These are phyloP conservation scores for Globisporangium orthogonon DNA, from an alignment of 352 stramenopile species.

Conservation along the genomic window DNA sequence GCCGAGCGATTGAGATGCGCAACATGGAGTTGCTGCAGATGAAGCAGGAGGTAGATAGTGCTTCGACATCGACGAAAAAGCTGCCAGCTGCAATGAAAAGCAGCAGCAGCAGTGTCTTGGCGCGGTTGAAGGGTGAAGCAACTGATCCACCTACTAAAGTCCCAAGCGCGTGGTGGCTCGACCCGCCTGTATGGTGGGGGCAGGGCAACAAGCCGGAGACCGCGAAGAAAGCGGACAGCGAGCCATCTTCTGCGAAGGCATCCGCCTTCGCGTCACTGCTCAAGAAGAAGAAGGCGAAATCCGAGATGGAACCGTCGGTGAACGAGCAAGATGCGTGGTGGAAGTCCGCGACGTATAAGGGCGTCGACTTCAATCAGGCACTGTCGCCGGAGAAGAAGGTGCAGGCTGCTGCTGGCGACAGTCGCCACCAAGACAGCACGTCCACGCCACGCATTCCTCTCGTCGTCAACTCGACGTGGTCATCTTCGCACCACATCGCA, in stretches of 20 bases:
- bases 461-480: slow-evolving; percentile 36
- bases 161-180: slow-evolving; percentile 50
- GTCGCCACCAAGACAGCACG: slow-evolving; percentile 1
- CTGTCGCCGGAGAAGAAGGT: slow-evolving; percentile 19
- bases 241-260: slow-evolving; percentile 17
- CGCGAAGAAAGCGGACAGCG: slow-evolving; percentile 18
- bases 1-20: slow-evolving; percentile 66
- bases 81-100: neutral
- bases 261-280: slow-evolving; percentile 15
- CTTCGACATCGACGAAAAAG: neutral
- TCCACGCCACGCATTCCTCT: slow-evolving; percentile 26
- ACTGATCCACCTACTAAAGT: slow-evolving; percentile 8
- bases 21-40: slow-evolving; percentile 57
- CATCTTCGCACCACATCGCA: slow-evolving; percentile 14
- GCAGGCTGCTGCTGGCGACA: slow-evolving; percentile 10
- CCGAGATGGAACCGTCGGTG: neutral
- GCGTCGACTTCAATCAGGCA: slow-evolving; percentile 46
- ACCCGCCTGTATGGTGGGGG: slow-evolving; percentile 65
- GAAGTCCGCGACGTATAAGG: slow-evolving; percentile 69
- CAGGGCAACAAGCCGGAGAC: neutral
- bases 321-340: slow-evolving; percentile 49
- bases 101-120: slow-evolving; percentile 1
- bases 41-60: slow-evolving; percentile 20
- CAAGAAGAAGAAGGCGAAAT: slow-evolving; percentile 14
- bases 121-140: slow-evolving; percentile 9